Evolutionary conservation across 2,329 filamentous ascomycete genomes (phyloP).

Genomic region (Calonectria naviculata): DNA sequence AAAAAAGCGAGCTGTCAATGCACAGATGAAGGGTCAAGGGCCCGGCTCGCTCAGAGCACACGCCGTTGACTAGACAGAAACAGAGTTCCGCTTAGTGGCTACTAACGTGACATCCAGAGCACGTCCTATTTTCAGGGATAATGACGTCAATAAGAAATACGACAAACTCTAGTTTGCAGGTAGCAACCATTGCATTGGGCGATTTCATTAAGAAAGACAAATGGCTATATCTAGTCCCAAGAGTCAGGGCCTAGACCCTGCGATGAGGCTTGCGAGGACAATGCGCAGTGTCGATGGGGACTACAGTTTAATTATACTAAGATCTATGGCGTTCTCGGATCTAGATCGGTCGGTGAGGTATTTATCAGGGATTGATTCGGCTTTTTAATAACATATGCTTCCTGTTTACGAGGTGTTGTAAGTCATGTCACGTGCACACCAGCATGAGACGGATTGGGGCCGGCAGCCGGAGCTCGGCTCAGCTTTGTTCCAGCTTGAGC

Average conservation of each 20-base stretch:
- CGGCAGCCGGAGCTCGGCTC: constrained; percentile 1
- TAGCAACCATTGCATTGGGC: background rate
- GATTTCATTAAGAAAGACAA: background rate
- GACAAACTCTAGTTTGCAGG: background rate
- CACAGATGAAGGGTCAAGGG: background rate
- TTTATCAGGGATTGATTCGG: background rate
- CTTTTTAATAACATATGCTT: background rate
- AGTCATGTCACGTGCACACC: background rate
- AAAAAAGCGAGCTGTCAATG: background rate
- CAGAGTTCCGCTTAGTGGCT: background rate
- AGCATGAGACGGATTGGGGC: background rate
- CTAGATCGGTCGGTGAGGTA: background rate
- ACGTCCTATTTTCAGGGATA: constrained; percentile 1
- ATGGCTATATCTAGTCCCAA: background rate
- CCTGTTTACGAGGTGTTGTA: background rate
- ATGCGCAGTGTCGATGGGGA: background rate
- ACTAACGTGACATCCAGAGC: background rate
- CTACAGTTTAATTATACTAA: background rate
- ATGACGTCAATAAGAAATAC: constrained; percentile 2
- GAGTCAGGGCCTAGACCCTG: background rate
- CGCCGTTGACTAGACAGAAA: constrained; percentile 1
- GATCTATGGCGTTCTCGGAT: background rate
- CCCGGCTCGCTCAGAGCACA: background rate
- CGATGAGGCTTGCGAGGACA: background rate
- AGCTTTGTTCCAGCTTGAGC: constrained; percentile 30